Evolutionary conservation across 2,329 filamentous ascomycete species (phyloP).

Genomic region (Sphaerostilbella broomeana): DNA sequence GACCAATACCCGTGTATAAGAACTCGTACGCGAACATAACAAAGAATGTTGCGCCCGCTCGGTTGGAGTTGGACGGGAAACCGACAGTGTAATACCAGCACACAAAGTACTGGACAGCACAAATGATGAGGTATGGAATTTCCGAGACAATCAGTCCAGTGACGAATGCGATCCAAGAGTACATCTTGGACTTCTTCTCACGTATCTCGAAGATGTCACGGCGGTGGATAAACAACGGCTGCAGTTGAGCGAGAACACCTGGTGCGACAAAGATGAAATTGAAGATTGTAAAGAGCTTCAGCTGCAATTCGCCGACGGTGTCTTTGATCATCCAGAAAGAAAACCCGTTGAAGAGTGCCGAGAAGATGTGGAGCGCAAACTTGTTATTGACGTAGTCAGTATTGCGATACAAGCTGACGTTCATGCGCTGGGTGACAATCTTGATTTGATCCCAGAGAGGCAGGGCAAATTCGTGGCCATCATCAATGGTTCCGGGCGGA

Average conservation of each 20-base stretch:
- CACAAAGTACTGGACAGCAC: constrained; percentile 44
- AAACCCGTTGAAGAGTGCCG: constrained; percentile 54
- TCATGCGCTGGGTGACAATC: constrained; percentile 58
- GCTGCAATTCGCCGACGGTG: constrained; percentile 43
- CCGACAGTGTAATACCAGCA: constrained; percentile 56
- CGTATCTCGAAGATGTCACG: constrained; percentile 52
- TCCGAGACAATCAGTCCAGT: constrained; percentile 45
- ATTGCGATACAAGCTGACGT: constrained; percentile 58
- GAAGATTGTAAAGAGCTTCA: constrained; percentile 54
- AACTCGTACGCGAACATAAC: constrained; percentile 55
- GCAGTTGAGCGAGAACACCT: constrained; percentile 51
- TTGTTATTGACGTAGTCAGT: constrained; percentile 61
- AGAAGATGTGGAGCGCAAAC: constrained; percentile 47
- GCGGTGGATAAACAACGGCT: constrained; percentile 51
- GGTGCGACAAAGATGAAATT: constrained; percentile 58
- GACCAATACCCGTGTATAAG: constrained; percentile 54
- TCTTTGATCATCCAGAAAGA: constrained; percentile 54
- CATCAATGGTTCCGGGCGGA: constrained; percentile 31
- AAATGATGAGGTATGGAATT: constrained; percentile 39
- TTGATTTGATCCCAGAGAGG: constrained; percentile 57
- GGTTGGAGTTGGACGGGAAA: constrained; percentile 35
- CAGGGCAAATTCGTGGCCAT: constrained; percentile 66
- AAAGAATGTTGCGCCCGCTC: constrained; percentile 47
- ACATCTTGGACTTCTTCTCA: constrained; percentile 56
- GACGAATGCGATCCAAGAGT: constrained; percentile 53